These are phyloP conservation scores for Metschnikowia kunwiensis DNA, from an alignment of 805 yeast genomes.

Conservation along the genomic window DNA sequence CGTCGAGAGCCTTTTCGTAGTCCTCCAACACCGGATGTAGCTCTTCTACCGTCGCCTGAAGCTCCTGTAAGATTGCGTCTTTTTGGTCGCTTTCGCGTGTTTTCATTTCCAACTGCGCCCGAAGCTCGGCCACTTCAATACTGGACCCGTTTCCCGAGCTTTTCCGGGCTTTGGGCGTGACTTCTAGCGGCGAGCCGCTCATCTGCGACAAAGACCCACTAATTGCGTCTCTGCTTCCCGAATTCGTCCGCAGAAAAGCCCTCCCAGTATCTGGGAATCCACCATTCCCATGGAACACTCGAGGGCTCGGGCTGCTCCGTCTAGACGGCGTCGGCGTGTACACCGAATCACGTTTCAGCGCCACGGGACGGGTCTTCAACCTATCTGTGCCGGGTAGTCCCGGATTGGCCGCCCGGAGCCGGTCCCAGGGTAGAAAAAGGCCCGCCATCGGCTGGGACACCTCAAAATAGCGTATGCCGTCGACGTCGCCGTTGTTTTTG, in stretches of 20 bases:
- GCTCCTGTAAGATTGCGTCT: constrained; percentile 43
- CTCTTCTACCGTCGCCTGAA: constrained; percentile 48
- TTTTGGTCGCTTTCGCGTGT: constrained; percentile 39
- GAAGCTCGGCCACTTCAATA: constrained; percentile 8
- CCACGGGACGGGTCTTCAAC: constrained; percentile 3
- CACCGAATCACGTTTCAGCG: constrained; percentile 10
- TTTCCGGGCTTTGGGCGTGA: not conserved
- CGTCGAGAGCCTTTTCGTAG: constrained; percentile 41
- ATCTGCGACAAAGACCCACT: constrained; percentile 1
- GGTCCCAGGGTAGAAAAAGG: constrained; percentile 62
- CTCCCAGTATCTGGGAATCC: not conserved
- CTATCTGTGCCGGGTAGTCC: constrained; percentile 18
- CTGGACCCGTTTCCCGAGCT: not conserved
- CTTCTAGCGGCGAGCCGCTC: constrained; percentile 3
- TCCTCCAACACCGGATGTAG: constrained; percentile 46
- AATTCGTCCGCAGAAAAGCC: constrained; percentile 6
- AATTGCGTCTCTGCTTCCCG: constrained; percentile 1
- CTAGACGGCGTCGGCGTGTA: constrained; percentile 16
- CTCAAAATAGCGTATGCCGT: constrained; percentile 66
- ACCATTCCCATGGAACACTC: not conserved
- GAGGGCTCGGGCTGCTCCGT: constrained; percentile 8
- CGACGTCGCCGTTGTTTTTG: constrained; percentile 80
- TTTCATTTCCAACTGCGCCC: constrained; percentile 9
- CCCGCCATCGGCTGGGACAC: constrained; percentile 68
- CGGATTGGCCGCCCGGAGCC: constrained; percentile 36